Evolutionary conservation across 73 alveolate genomes (phyloP).

Genomic region (Paramecium sexaurelia): DNA sequence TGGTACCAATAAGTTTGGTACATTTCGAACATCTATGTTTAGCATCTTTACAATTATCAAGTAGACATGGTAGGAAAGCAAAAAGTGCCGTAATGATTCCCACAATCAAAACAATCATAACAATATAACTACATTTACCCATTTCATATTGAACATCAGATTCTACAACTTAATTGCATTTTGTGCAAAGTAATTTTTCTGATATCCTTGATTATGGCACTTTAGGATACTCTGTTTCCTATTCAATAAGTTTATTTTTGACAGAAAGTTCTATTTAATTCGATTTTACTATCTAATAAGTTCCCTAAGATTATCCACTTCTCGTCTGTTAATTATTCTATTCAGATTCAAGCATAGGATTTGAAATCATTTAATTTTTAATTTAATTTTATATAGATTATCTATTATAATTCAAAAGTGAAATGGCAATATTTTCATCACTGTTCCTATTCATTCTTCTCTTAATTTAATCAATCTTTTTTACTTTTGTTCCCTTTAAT

Average conservation of each 20-base stretch:
- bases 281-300: background rate
- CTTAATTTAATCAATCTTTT: background rate
- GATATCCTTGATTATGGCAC: constrained; percentile 14
- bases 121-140: constrained; percentile 33
- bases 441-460: background rate
- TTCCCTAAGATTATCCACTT: background rate
- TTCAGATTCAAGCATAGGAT: background rate
- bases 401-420: background rate
- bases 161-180: background rate
- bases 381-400: background rate
- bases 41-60: constrained; percentile 36
- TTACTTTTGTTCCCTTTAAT: background rate
- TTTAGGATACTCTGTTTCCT: constrained; percentile 35
- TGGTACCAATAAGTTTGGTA: constrained; percentile 7
- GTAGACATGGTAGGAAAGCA: constrained; percentile 1
- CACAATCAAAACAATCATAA: background rate
- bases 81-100: constrained; percentile 8
- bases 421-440: background rate
- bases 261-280: constrained; percentile 6
- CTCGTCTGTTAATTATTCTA: background rate
- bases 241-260: background rate
- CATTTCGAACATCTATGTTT: constrained; percentile 35
- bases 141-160: background rate
- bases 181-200: background rate
- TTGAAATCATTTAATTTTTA: background rate